Evolutionary conservation across 306 rosid species (phyloP).

Genomic region (Hippophae rhamnoides): DNA sequence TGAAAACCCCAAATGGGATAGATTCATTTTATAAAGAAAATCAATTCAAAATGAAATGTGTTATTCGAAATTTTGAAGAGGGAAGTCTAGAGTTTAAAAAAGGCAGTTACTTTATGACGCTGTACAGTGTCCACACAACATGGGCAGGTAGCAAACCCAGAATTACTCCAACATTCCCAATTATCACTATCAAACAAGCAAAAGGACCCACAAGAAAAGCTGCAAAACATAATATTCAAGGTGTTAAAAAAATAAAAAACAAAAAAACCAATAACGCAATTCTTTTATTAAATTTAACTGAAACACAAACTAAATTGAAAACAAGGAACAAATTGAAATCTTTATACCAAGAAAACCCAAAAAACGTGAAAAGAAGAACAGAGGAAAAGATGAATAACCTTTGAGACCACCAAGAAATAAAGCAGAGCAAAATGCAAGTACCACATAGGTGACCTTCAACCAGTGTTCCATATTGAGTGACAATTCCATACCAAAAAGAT

Average conservation of each 20-base stretch:
- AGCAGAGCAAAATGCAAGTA: constrained; percentile 55
- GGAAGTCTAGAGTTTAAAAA: background rate
- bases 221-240: constrained; percentile 20
- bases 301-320: background rate
- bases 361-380: constrained; percentile 1
- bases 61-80: background rate
- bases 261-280: constrained; percentile 19
- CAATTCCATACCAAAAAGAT: constrained; percentile 29
- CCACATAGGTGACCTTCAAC: constrained; percentile 44
- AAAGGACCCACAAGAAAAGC: constrained; percentile 69
- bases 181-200: constrained; percentile 49
- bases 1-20: constrained; percentile 6
- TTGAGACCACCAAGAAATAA: constrained; percentile 58
- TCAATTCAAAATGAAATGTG: background rate
- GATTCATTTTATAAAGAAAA: background rate
- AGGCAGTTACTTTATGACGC: constrained; percentile 43
- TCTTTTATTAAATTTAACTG: constrained; percentile 12
- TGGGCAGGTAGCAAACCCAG: constrained; percentile 65
- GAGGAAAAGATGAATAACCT: constrained; percentile 33
- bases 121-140: constrained; percentile 64
- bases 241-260: constrained; percentile 4
- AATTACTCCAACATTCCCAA: constrained; percentile 64
- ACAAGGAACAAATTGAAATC: background rate
- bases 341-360: background rate
- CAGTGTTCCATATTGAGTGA: constrained; percentile 21